Conservation (phyloP, 352 stramenopile genomes). For the Elongisporangium anandrum region DNA sequence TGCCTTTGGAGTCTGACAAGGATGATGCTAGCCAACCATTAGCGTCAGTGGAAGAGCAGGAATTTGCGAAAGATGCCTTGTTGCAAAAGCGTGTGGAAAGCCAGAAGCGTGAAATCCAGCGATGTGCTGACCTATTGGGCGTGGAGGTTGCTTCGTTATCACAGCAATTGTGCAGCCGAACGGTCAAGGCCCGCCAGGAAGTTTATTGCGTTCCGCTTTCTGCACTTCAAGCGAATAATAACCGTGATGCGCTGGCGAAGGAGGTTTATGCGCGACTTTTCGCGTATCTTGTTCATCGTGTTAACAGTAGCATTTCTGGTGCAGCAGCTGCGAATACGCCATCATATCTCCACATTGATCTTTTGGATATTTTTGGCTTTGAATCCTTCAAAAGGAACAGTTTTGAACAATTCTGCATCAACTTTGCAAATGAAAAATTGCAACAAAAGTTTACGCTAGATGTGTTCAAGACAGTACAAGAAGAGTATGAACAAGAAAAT, state of each 20-base stretch:
- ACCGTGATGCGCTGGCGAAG: slow-evolving; percentile 93
- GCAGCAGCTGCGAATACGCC: slow-evolving; percentile 28
- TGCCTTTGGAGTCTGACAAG: slow-evolving; percentile 68
- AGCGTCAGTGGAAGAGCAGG: slow-evolving; percentile 29
- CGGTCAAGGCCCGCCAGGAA: slow-evolving; percentile 75
- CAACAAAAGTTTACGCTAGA: slow-evolving; percentile 90
- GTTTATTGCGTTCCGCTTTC: slow-evolving; percentile 81
- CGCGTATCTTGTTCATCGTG: slow-evolving; percentile 89
- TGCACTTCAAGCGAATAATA: slow-evolving; percentile 68
- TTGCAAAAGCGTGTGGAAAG: slow-evolving; percentile 33
- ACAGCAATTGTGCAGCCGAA: slow-evolving; percentile 75
- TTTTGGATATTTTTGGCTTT: slow-evolving; percentile 98
- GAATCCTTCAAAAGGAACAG: slow-evolving; percentile 92
- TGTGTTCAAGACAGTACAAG: slow-evolving; percentile 85
- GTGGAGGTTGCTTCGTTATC: slow-evolving; percentile 58
- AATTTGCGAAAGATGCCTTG: slow-evolving; percentile 7
- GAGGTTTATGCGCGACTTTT: slow-evolving; percentile 95
- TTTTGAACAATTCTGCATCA: slow-evolving; percentile 97
- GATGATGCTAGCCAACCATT: slow-evolving; percentile 69
- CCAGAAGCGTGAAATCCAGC: slow-evolving; percentile 58
- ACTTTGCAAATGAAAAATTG: slow-evolving; percentile 94
- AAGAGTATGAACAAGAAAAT: slow-evolving; percentile 73
- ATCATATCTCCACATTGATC: slow-evolving; percentile 85
- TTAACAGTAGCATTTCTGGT: slow-evolving; percentile 82
- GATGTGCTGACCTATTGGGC: slow-evolving; percentile 59